phyloP scores from a whole-genome alignment of 2,329 filamentous ascomycete genomes.

The Arthrobotrys iridis region DNA sequence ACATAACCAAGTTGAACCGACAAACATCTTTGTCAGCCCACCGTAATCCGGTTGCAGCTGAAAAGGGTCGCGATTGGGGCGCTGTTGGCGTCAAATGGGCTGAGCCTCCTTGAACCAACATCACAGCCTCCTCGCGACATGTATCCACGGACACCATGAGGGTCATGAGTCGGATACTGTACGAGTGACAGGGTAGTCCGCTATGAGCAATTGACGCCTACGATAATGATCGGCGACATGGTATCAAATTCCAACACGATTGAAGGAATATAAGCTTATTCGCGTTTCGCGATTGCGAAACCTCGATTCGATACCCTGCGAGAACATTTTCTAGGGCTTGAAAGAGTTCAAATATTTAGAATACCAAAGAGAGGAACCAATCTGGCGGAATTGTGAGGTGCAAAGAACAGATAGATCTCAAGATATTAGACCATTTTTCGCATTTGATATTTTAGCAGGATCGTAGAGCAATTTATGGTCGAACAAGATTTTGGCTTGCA shows the following conservation, averaged over 20 bases:
- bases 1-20: neutral
- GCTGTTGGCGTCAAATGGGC: conserved; percentile 17
- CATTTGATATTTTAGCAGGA: neutral
- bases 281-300: conserved; percentile 11
- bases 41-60: neutral
- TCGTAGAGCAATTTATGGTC: neutral
- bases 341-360: neutral
- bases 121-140: neutral
- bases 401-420: no score
- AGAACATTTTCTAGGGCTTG: neutral
- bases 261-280: conserved; percentile 23
- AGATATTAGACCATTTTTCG: no score
- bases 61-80: conserved; percentile 28
- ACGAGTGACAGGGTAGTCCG: neutral
- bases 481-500: neutral
- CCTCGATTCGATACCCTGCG: neutral
- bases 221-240: neutral
- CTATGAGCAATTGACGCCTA: neutral
- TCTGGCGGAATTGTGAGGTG: neutral
- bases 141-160: neutral
- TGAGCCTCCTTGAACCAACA: conserved; percentile 31
- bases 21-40: neutral
- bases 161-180: neutral
- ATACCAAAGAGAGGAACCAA: neutral
- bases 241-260: neutral